Evolutionary conservation across 306 rosid genomes (phyloP).

Genomic region (Nissolia schottii): DNA sequence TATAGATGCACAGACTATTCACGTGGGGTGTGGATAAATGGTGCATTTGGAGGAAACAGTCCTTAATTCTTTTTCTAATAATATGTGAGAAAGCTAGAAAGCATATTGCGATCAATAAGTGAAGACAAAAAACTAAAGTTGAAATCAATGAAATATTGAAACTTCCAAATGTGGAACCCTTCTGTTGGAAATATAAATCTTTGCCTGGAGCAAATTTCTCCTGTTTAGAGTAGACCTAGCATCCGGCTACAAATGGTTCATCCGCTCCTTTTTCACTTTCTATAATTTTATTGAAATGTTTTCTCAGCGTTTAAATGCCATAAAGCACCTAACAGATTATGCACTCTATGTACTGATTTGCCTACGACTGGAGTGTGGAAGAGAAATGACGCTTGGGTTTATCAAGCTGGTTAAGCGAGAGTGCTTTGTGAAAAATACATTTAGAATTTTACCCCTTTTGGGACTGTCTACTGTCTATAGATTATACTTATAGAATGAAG

Average conservation of each 20-base stretch:
- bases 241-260: neutral
- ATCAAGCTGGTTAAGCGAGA: neutral
- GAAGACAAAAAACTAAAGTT: neutral
- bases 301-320: neutral
- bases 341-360: neutral
- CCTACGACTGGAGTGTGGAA: neutral
- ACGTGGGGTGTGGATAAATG: neutral
- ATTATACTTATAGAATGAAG: neutral
- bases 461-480: neutral
- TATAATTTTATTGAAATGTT: neutral
- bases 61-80: neutral
- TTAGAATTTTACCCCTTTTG: neutral
- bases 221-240: neutral
- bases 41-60: conserved; percentile 9
- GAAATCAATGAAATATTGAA: conserved; percentile 1
- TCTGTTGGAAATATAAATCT: neutral
- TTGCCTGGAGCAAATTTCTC: neutral
- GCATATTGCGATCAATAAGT: neutral
- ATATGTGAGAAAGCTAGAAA: conserved; percentile 13
- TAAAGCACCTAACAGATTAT: neutral
- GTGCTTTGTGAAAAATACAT: conserved; percentile 5
- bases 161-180: neutral
- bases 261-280: neutral
- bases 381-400: neutral
- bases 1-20: neutral